These are phyloP conservation scores for Sanghuangporus weigelae DNA, from an alignment of 1,284 basidiomycete genomes.

Conservation along the genomic window DNA sequence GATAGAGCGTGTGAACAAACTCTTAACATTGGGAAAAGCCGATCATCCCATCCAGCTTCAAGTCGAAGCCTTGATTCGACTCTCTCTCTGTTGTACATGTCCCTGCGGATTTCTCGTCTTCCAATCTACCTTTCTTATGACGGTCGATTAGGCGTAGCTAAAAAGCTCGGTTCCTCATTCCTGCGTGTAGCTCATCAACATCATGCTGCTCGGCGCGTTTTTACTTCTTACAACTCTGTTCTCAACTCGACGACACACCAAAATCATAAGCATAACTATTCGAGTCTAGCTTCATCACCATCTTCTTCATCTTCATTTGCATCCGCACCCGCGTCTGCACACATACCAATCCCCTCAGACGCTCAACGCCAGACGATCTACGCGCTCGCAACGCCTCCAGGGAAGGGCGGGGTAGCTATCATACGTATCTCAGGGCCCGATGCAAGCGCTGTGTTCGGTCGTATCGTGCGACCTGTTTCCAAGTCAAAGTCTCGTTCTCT, in stretches of 20 bases:
- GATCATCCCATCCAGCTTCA: too few species aligned
- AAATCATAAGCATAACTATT: too few species aligned
- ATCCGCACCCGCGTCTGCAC: not conserved
- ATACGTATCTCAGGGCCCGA: slow-evolving; percentile 78
- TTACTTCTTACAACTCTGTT: not conserved
- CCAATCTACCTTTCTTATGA: too few species aligned
- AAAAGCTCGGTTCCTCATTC: too few species aligned
- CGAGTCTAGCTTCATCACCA: not conserved
- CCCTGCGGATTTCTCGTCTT: too few species aligned
- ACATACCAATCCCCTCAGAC: slow-evolving; percentile 36
- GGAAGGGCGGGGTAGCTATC: slow-evolving; percentile 78
- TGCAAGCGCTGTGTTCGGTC: slow-evolving; percentile 51
- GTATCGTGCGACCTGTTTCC: slow-evolving; percentile 38
- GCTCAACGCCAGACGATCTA: slow-evolving; percentile 74
- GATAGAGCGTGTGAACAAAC: not conserved
- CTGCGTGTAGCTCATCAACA: too few species aligned
- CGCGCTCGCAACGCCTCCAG: slow-evolving; percentile 79
- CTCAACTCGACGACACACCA: not conserved
- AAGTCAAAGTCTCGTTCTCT: slow-evolving; percentile 8
- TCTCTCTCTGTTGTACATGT: too few species aligned
- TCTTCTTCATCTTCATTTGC: not conserved
- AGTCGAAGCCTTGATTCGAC: too few species aligned
- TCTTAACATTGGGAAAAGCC: not conserved
- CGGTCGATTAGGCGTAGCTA: too few species aligned
- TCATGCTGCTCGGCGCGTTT: too few species aligned